phyloP scores from a whole-genome alignment of 805 yeast genomes.

The Nakazawaea siamensis region DNA sequence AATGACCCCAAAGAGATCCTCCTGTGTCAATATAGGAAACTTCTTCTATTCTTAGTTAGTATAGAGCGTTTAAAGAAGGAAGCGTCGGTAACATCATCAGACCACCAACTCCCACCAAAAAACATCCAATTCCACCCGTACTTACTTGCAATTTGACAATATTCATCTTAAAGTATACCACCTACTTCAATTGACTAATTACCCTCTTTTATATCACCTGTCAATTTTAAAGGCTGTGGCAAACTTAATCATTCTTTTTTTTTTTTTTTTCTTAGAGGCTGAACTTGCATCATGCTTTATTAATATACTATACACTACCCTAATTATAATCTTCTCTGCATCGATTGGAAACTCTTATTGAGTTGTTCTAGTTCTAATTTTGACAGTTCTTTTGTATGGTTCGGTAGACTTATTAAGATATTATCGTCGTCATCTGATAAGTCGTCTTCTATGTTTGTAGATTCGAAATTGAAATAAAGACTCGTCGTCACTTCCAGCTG shows the following conservation, averaged over 20 bases:
- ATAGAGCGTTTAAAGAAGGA: too few species aligned
- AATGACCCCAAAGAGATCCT: constrained; percentile 76
- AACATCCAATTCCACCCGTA: constrained; percentile 6
- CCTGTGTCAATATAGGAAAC: constrained; percentile 79
- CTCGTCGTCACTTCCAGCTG: constrained; percentile 26
- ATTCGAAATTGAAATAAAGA: constrained; percentile 16
- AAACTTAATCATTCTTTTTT: too few species aligned
- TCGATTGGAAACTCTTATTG: neutral
- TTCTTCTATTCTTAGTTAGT: too few species aligned
- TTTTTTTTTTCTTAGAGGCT: too few species aligned
- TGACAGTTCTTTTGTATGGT: constrained; percentile 1
- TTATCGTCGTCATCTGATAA: constrained; percentile 9
- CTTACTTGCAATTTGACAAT: constrained; percentile 55
- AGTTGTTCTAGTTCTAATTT: constrained; percentile 10
- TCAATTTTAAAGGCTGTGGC: too few species aligned
- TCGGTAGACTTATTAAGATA: constrained; percentile 5
- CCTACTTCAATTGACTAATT: too few species aligned
- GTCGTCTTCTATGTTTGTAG: constrained; percentile 14
- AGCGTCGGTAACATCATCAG: too few species aligned
- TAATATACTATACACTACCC: too few species aligned
- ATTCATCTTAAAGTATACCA: constrained; percentile 50
- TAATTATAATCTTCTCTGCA: too few species aligned
- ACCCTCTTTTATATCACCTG: too few species aligned
- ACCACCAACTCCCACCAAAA: neutral
- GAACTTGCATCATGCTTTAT: too few species aligned